These are phyloP conservation scores for Adenanthera pavonina DNA, from an alignment of 306 rosid genomes.

Conservation along the genomic window DNA sequence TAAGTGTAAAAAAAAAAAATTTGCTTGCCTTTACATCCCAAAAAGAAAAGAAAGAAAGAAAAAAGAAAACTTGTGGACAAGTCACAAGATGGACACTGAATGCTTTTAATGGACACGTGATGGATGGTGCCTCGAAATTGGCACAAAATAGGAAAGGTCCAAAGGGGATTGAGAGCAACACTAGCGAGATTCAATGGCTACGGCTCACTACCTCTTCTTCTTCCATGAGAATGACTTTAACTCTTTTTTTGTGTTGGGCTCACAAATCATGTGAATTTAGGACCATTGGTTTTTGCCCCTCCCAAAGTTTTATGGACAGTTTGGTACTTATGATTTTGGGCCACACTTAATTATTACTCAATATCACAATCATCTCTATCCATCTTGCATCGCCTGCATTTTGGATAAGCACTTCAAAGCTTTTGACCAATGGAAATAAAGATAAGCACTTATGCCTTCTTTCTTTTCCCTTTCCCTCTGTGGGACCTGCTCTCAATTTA, in stretches of 20 bases:
- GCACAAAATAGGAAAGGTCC: conserved; percentile 15
- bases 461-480: not conserved
- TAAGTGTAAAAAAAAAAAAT: too few species aligned
- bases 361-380: not conserved
- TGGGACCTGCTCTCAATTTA: not conserved
- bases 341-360: not conserved
- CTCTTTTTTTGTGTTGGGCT: conserved; percentile 11
- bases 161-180: conserved; percentile 1
- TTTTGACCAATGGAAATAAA: conserved; percentile 16
- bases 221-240: conserved; percentile 26
- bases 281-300: not conserved
- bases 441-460: not conserved
- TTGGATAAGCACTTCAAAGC: conserved; percentile 13
- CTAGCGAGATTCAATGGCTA: not conserved
- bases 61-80: conserved; percentile 13
- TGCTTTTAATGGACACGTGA: conserved; percentile 35
- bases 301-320: not conserved
- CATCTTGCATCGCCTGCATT: not conserved
- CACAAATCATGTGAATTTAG: not conserved
- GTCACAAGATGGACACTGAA: not conserved
- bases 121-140: not conserved
- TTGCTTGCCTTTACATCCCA: too few species aligned
- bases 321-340: not conserved
- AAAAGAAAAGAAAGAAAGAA: not conserved
- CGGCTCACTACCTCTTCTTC: not conserved